Conservation (phyloP, 495 filamentous ascomycete genomes). For the Lichenothelia convexa region DNA sequence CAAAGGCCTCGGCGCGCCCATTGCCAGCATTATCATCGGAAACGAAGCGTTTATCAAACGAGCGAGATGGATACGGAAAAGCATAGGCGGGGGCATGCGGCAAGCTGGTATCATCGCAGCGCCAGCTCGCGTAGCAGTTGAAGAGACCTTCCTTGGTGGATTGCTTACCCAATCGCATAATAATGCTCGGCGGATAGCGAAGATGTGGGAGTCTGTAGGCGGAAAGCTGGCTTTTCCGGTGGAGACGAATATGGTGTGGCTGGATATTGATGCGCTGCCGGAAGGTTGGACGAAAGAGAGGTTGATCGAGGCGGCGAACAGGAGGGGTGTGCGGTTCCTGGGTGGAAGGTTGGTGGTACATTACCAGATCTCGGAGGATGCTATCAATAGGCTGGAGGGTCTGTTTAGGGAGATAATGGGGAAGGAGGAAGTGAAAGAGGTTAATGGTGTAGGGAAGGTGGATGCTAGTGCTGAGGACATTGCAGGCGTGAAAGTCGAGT, state of each 20-base stretch:
- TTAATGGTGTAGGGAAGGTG: neutral
- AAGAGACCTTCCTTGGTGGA: constrained; percentile 58
- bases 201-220: constrained; percentile 30
- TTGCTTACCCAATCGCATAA: constrained; percentile 41
- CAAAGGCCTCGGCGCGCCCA: constrained; percentile 77
- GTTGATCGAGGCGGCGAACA: constrained; percentile 30
- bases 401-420: constrained; percentile 28
- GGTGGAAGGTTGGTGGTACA: constrained; percentile 41
- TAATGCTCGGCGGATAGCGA: constrained; percentile 44
- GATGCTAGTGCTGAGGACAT: constrained; percentile 5
- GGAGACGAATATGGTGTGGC: constrained; percentile 91
- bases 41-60: constrained; percentile 44
- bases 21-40: constrained; percentile 66
- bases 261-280: constrained; percentile 54
- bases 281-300: constrained; percentile 24
- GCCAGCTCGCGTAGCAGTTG: constrained; percentile 37
- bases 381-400: constrained; percentile 27
- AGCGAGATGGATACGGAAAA: constrained; percentile 66
- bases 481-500: too few relatives aligned
- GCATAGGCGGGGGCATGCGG: constrained; percentile 65
- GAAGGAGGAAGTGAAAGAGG: constrained; percentile 7
- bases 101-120: constrained; percentile 47
- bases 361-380: constrained; percentile 41
- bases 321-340: constrained; percentile 34
- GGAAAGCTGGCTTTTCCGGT: constrained; percentile 41